phyloP scores from a whole-genome alignment of 2,329 filamentous ascomycete species.

The Arthrobotrys sphaeroides region DNA sequence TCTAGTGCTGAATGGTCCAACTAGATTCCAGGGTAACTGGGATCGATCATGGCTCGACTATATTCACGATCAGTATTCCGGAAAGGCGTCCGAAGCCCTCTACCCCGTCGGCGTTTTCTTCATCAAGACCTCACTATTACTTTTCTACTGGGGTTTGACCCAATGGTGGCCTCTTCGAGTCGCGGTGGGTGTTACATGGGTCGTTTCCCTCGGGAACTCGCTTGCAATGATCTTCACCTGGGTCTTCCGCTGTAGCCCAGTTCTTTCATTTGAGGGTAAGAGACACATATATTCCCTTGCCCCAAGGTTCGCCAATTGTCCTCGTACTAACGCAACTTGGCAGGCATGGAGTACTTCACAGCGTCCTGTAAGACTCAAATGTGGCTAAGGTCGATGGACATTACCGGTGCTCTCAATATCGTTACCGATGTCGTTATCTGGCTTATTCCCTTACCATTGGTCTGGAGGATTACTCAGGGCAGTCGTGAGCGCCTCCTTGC shows the following conservation, averaged over 20 bases:
- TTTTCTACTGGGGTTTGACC: constrained; percentile 47
- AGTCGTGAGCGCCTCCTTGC: constrained; percentile 31
- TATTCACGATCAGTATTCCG: constrained; percentile 35
- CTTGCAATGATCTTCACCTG: constrained; percentile 45
- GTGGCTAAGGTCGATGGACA: constrained; percentile 41
- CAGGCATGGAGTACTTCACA: constrained; percentile 33
- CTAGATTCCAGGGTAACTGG: constrained; percentile 31
- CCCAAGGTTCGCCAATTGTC: too few species aligned
- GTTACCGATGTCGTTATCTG: constrained; percentile 41
- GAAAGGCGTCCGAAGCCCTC: constrained; percentile 27
- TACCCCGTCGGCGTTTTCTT: constrained; percentile 33
- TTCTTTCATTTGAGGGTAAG: constrained; percentile 32
- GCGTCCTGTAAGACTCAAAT: constrained; percentile 26
- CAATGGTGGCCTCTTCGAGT: constrained; percentile 34
- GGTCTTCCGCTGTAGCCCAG: constrained; percentile 28
- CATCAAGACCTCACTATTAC: constrained; percentile 36
- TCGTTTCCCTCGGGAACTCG: constrained; percentile 30
- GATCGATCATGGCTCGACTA: constrained; percentile 38
- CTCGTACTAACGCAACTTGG: not conserved
- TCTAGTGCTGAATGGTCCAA: constrained; percentile 37
- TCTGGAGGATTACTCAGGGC: constrained; percentile 35
- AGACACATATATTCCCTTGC: not conserved
- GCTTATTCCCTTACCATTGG: constrained; percentile 35
- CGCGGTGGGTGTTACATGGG: constrained; percentile 28
- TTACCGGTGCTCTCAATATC: constrained; percentile 36